These are phyloP conservation scores for Parathielavia hyrcaniae DNA, from an alignment of 495 filamentous ascomycete genomes.

Conservation along the genomic window DNA sequence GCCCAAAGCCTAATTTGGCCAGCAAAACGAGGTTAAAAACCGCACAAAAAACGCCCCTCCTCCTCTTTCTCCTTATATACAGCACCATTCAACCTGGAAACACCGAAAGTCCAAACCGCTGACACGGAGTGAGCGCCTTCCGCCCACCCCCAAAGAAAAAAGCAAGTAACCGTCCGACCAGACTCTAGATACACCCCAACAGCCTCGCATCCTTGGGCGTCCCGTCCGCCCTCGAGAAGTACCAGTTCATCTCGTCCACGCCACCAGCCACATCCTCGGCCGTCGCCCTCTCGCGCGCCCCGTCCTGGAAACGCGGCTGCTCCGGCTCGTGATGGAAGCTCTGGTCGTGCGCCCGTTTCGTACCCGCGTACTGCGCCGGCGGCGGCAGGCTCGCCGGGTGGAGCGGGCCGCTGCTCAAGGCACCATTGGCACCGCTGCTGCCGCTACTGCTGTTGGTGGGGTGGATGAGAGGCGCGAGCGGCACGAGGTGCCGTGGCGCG, in stretches of 20 bases:
- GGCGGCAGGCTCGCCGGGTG: constrained; percentile 17
- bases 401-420: constrained; percentile 4
- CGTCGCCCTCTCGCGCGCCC: constrained; percentile 24
- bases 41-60: too few relatives aligned
- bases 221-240: constrained; percentile 26
- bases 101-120: not conserved
- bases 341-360: constrained; percentile 29
- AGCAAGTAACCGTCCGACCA: not conserved
- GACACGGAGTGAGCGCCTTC: too few relatives aligned
- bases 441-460: not conserved
- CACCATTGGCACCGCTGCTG: not conserved
- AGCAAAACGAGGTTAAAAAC: not conserved
- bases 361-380: constrained; percentile 24
- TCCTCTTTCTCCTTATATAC: not conserved
- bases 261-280: constrained; percentile 13
- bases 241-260: not conserved
- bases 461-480: not conserved
- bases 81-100: not conserved
- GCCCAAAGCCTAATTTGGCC: not conserved
- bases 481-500: not conserved
- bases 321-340: constrained; percentile 22
- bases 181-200: not conserved
- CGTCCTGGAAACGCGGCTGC: constrained; percentile 23
- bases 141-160: too few relatives aligned
- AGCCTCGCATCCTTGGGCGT: not conserved